Percentiles rank a stretch among this genome's conserved stretches.
phyloP scores from a whole-genome alignment of 2,329 filamentous ascomycete genomes.

The Aspergillus aculeatus region DNA sequence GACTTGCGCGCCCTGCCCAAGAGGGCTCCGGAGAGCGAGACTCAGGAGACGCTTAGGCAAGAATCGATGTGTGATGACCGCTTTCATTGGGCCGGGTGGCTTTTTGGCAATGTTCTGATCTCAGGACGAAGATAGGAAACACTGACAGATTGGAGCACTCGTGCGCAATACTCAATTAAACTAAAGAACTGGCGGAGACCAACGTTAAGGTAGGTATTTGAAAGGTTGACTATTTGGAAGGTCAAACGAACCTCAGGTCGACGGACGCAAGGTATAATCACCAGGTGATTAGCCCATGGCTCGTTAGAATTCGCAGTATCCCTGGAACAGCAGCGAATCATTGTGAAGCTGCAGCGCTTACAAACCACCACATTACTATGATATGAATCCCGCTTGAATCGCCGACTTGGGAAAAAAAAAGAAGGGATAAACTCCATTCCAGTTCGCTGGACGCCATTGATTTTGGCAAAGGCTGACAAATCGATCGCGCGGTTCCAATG shows the following conservation, averaged over 20 bases:
- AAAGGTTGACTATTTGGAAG: background rate
- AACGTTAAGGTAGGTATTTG: background rate
- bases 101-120: background rate
- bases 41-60: background rate
- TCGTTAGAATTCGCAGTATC: too few relatives aligned
- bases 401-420: too few relatives aligned
- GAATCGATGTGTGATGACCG: background rate
- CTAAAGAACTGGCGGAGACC: background rate
- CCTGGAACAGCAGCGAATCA: too few relatives aligned
- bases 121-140: background rate
- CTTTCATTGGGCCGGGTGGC: background rate
- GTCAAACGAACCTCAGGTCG: background rate
- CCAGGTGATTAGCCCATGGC: too few relatives aligned
- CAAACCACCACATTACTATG: too few relatives aligned
- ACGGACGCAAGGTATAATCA: too few relatives aligned
- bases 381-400: too few relatives aligned
- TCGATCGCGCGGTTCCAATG: too few relatives aligned
- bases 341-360: too few relatives aligned
- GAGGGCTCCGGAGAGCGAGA: background rate
- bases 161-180: background rate
- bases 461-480: too few relatives aligned
- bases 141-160: background rate
- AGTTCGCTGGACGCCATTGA: too few relatives aligned
- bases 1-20: constrained; percentile 1
- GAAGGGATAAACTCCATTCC: too few relatives aligned